A percentile compares a stretch with the other conserved stretches of the same genome.
Conservation (phyloP, 495 filamentous ascomycete genomes). For the Penicillium dipodomyicola region DNA sequence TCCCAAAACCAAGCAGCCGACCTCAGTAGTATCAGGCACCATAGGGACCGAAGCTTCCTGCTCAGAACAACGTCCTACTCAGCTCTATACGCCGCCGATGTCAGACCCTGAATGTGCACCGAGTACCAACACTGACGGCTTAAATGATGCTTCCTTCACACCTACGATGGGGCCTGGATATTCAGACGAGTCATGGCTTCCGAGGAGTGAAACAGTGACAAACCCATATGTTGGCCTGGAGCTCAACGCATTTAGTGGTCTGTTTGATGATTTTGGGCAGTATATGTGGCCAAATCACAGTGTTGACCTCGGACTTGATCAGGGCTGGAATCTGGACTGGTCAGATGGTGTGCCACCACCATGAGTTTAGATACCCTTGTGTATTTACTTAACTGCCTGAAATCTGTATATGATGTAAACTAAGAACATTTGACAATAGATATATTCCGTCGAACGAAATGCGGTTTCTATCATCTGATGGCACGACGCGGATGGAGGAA, state of each 20-base stretch:
- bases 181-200: constrained; percentile 18
- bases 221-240: constrained; percentile 21
- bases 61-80: constrained; percentile 11
- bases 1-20: constrained; percentile 7
- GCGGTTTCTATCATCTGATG: not conserved
- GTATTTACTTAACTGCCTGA: not conserved
- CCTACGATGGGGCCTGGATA: constrained; percentile 10
- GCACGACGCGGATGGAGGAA: not conserved
- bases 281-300: constrained; percentile 28
- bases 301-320: constrained; percentile 38
- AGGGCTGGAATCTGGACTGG: constrained; percentile 44
- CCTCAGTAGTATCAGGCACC: not conserved
- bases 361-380: not conserved
- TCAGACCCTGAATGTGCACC: constrained; percentile 19
- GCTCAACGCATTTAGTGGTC: constrained; percentile 19
- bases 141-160: constrained; percentile 3
- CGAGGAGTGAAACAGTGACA: constrained; percentile 15
- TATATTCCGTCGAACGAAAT: too few relatives aligned
- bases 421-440: not conserved
- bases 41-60: not conserved
- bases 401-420: not conserved
- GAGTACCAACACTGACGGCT: not conserved
- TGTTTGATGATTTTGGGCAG: constrained; percentile 27
- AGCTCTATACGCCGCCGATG: constrained; percentile 30
- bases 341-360: constrained; percentile 19